phyloP scores from a whole-genome alignment of 1,284 basidiomycete genomes.

The Ustilago esculenta region DNA sequence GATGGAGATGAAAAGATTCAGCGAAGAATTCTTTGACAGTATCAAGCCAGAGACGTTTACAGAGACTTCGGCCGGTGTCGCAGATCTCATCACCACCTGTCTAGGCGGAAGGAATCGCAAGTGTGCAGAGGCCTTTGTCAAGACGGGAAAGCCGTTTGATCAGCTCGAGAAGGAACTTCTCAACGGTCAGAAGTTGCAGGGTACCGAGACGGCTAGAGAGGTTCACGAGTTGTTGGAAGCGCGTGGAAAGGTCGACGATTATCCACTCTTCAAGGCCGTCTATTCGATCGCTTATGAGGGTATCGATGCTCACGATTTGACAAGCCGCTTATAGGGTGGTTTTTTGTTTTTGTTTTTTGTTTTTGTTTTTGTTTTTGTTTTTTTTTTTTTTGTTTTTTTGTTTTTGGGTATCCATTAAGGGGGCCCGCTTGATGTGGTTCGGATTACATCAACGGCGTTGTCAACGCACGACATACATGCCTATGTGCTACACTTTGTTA shows the following conservation, averaged over 20 bases:
- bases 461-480: no score
- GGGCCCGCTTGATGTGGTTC: no score
- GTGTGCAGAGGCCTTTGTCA: constrained; percentile 71
- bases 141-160: constrained; percentile 71
- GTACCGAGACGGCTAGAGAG: constrained; percentile 71
- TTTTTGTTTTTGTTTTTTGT: no score
- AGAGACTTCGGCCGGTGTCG: constrained; percentile 71
- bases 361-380: no score
- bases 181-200: constrained; percentile 72
- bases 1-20: constrained; percentile 69
- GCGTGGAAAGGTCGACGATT: constrained; percentile 69
- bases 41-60: constrained; percentile 71
- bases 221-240: constrained; percentile 71
- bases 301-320: constrained; percentile 68
- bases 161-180: constrained; percentile 72
- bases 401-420: no score
- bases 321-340: constrained; percentile 51
- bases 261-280: constrained; percentile 72
- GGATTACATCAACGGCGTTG: not conserved
- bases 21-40: constrained; percentile 71
- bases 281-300: constrained; percentile 63
- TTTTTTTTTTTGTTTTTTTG: no score
- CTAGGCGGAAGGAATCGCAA: constrained; percentile 72
- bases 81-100: constrained; percentile 73
- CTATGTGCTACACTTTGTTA: not conserved